Evolutionary conservation across 2,329 filamentous ascomycete genomes (phyloP), one percentile per base, ranked within the genome.

Genomic region (Penicillium italicum): DNA sequence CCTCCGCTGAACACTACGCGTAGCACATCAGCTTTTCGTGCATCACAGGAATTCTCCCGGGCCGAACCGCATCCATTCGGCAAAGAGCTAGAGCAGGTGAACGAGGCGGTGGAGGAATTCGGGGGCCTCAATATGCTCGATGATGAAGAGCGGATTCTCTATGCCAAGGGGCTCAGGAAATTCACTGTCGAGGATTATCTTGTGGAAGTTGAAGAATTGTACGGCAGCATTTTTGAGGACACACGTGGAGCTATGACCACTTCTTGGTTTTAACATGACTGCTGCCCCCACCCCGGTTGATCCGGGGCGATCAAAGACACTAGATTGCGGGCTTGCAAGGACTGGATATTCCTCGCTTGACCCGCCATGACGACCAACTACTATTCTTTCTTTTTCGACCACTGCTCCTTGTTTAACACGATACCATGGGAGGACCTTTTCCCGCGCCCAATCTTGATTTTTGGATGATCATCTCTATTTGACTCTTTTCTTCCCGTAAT

Each of bases 61-160:
- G 59, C 67, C 2, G 69, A 72, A 33, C 60, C 63, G 18, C 85
- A 94, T 71, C 93, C 93, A 0, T 97, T 97, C 67, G 90, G 90
- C 50, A 86, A 88, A 48, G 94, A 99, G 74, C 79, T 97, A 50
- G 91, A 90, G 54, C 89, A 97, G 74, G 90, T 97, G 24, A 91
- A 91, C 50, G 94, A 97, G 74, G 83, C 97, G 16, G 93, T 88
- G 0, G 94, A 97, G 75, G 92, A 97, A 74, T 93, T 91, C 64
- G 85, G 85, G 40, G 80, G 85, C 30, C 81, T 82, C 18, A 70
- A 80, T 59, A 70, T 82, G n/a, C 76, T 86, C 37, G 87, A 92
- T 42, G 88, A 90, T 53, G 91, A 95, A 72, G 82, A 90, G 66
- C 79, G 83, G 62, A 83, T 87, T 56, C 83, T 97, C 69, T 74